Base-by-base conservation (phyloP, 2,329 filamentous ascomycete genomes). In the Kalmusia sp. region DNA sequence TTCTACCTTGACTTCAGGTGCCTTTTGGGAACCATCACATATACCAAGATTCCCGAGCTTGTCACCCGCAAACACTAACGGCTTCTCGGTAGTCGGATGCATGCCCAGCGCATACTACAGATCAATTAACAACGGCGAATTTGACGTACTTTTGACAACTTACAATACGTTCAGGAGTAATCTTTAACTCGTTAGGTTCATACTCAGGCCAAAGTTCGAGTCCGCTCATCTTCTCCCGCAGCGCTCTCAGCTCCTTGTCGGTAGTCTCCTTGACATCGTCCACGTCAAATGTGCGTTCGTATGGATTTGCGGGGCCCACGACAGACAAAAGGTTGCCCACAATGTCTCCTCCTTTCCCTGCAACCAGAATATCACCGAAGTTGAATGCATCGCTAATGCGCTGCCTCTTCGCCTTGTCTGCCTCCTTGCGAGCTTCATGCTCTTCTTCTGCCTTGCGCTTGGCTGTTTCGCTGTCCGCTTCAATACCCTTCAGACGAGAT, bases 31-130 rank as follows among this genome's bases (percentile, higher is more conserved):
- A 1, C 88, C 92, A 69, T 99, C 93, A 49, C 97, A 93, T 1
- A 99, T 85, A 0, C 95, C 95, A 53, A 98, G 81, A 21, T 92
- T 90, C 1, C 95, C 93, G 60, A 96, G 84, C 71, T 99, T 99
- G 67, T 99, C 95, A 9, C 93, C 93, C 0, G 93, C 93, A 69
- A 99, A 96, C 1, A 98, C 83, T 2, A 99, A 80, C 0, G 93
- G 87, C 66, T 98, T 98, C 2, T 93, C 87, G 52, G 87, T 81
- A 0, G 87, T 93, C 0, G 95, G 95, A 65, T 99, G 95, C 63
- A 99, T 93, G 0, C 88, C 87, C 64, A 98, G 86, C 0, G 90
- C 84, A 68, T 98, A 99, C 12, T 63, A 44, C n/a, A 5, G 19
- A 12, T 15, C 11, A 4, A 33, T 62, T 40, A 62, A 44, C 57